Conservation (phyloP, 108 stramenopile species). For the Thalassiosira profunda region DNA sequence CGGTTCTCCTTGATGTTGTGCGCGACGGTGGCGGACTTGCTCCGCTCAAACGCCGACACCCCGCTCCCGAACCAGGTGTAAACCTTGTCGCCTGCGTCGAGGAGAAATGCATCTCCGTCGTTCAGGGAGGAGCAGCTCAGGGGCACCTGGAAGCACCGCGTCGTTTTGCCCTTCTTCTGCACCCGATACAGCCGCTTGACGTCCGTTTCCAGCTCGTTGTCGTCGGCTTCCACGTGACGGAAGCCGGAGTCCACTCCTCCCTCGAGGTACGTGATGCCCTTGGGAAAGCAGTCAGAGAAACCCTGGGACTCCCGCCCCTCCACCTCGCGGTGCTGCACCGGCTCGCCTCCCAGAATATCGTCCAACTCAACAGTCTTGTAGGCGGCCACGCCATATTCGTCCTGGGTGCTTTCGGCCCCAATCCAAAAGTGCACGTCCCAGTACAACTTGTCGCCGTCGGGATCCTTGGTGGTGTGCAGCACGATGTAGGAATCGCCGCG, state of each 20-base stretch:
- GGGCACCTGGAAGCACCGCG: constrained; percentile 69
- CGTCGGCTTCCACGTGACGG: constrained; percentile 62
- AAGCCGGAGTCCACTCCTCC: constrained; percentile 95
- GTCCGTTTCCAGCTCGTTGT: constrained; percentile 63
- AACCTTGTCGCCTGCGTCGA: constrained; percentile 82
- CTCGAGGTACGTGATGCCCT: constrained; percentile 74
- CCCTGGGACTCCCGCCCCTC: constrained; percentile 80
- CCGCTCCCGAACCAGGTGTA: constrained; percentile 78
- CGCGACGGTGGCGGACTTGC: constrained; percentile 64
- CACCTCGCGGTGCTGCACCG: constrained; percentile 92
- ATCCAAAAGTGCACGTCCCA: constrained; percentile 89
- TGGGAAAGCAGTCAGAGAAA: constrained; percentile 65
- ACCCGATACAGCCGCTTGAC: constrained; percentile 62
- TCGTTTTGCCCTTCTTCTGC: constrained; percentile 63
- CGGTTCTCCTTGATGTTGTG: constrained; percentile 64
- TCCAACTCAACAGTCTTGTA: constrained; percentile 96
- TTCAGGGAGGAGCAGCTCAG: constrained; percentile 69
- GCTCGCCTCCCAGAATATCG: constrained; percentile 78
- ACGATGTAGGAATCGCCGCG: constrained; percentile 93
- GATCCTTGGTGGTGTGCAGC: constrained; percentile 58
- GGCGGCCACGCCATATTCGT: constrained; percentile 93
- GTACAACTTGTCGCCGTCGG: constrained; percentile 21
- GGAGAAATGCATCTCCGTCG: constrained; percentile 87
- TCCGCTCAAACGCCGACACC: constrained; percentile 71
- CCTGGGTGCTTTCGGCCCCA: constrained; percentile 87